Evolutionary conservation across 2,329 filamentous ascomycete species (phyloP), one percentile per base, ranked within the genome.

Genomic region (Fusarium sp.): DNA sequence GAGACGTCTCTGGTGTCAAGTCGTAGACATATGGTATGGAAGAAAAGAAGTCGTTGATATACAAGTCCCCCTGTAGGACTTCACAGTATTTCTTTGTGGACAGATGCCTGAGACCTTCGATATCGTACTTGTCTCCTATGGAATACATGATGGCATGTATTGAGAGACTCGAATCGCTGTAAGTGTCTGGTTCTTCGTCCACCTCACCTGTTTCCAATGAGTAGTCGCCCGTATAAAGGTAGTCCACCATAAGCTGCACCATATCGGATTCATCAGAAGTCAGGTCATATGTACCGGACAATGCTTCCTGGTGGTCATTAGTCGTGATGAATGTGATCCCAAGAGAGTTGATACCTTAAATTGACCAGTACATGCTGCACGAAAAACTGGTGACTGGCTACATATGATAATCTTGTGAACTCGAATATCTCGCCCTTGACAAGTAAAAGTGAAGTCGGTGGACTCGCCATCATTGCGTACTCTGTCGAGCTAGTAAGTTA

Each of bases 211-310:
- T 15, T 0, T 32, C 4, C 0, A 37, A 30, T 4, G 17, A 55
- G n/a, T 62, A 62, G 22, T 62, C 47, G 3, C 57, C 61, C 0
- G 45, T 71, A 9, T 71, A 71, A 3, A 71, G 44, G 17, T 56
- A 71, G 9, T 71, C 68, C 2, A 71, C 57, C 61, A 71, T 68
- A 1, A 39, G 61, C 1, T 22, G 37, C 3, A 71, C 37, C 48
- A 57, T 52, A 1, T 52, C 46, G 19, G 48, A 47, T 7, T 62
- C 47, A 22, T 62, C 56, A 6, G 58, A 62, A 1, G 22, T 37
- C 0, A 53, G 7, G 17, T 65, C 32, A 46, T 71, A 71, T 2
- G 48, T 71, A 0, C 44, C 47, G 1, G 61, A 59, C 0, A 26
- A 47, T 2, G 64, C 56, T 43, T 70, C 67, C 62, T 70, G 4